Percentiles rank a stretch among this genome's conserved stretches.
These are phyloP conservation scores for Mimosa bimucronata DNA, from an alignment of 306 rosid species.

Conservation along the genomic window DNA sequence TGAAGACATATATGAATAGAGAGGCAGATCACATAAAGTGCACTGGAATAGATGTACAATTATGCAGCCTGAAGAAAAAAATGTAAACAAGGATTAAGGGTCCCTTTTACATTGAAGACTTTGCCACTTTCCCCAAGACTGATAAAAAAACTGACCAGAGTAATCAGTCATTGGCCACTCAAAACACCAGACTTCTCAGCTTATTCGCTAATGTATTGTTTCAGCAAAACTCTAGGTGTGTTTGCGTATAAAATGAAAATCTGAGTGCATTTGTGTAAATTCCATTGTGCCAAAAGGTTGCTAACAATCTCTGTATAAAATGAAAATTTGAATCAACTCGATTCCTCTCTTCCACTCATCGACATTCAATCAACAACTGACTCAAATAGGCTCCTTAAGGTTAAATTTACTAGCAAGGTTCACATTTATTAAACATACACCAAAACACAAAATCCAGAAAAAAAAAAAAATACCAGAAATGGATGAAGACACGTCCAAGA, in stretches of 20 bases:
- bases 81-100: constrained; percentile 2
- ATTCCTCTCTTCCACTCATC: constrained; percentile 26
- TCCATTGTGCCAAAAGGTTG: constrained; percentile 12
- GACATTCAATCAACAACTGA: constrained; percentile 17
- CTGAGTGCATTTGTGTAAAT: not conserved
- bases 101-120: not conserved
- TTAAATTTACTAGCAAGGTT: constrained; percentile 24
- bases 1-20: not conserved
- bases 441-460: constrained; percentile 25
- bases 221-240: constrained; percentile 1
- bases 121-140: not conserved
- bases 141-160: not conserved
- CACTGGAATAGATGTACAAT: not conserved
- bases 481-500: constrained; percentile 95
- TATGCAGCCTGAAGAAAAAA: not conserved
- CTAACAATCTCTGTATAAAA: constrained; percentile 14
- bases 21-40: constrained; percentile 20
- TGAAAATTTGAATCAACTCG: constrained; percentile 7
- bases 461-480: constrained; percentile 72
- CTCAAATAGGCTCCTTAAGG: not conserved
- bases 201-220: constrained; percentile 10
- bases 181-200: constrained; percentile 13
- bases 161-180: not conserved
- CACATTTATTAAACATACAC: constrained; percentile 32
- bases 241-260: not conserved